Conservation (phyloP, 1,139 yeast genomes). For the Nakaseomyces delphensis region DNA sequence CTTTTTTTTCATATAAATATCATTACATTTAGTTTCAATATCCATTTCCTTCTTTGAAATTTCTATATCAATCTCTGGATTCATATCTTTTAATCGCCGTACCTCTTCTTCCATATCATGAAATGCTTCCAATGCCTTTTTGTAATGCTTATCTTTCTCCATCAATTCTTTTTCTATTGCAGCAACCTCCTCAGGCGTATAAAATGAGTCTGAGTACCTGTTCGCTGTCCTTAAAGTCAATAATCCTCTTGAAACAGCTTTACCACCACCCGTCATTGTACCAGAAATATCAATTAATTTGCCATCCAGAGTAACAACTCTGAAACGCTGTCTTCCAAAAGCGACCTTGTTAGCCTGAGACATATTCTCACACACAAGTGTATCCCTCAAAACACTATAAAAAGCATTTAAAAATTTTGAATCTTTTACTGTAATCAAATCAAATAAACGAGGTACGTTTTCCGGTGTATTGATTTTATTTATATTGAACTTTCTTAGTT, state of each 20-base stretch:
- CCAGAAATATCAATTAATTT: slow-evolving; percentile 92
- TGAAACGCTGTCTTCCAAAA: slow-evolving; percentile 68
- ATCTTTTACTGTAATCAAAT: slow-evolving; percentile 62
- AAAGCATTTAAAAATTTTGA: slow-evolving; percentile 76
- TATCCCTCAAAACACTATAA: slow-evolving; percentile 76
- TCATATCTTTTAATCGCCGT: slow-evolving; percentile 49
- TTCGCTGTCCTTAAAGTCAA: slow-evolving; percentile 31
- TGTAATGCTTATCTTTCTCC: slow-evolving; percentile 49
- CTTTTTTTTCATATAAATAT: slow-evolving; percentile 20
- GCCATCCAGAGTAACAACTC: slow-evolving; percentile 92
- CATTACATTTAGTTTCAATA: slow-evolving; percentile 46
- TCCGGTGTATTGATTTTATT: slow-evolving; percentile 64
- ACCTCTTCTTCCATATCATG: slow-evolving; percentile 55
- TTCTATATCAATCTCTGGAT: slow-evolving; percentile 61
- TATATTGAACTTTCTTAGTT: slow-evolving; percentile 57
- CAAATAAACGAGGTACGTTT: slow-evolving; percentile 73
- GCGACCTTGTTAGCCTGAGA: slow-evolving; percentile 83
- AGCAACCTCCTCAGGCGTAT: slow-evolving; percentile 52
- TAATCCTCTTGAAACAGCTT: slow-evolving; percentile 41
- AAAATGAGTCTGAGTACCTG: slow-evolving; percentile 17
- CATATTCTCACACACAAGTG: slow-evolving; percentile 74
- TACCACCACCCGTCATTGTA: slow-evolving; percentile 96
- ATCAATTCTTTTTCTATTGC: slow-evolving; percentile 46
- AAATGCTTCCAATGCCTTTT: slow-evolving; percentile 43
- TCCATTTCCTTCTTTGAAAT: slow-evolving; percentile 58